Evolutionary conservation across 352 stramenopile species (phyloP), one percentile per base, ranked within the genome.

Genomic region (Plasmopara viticola): DNA sequence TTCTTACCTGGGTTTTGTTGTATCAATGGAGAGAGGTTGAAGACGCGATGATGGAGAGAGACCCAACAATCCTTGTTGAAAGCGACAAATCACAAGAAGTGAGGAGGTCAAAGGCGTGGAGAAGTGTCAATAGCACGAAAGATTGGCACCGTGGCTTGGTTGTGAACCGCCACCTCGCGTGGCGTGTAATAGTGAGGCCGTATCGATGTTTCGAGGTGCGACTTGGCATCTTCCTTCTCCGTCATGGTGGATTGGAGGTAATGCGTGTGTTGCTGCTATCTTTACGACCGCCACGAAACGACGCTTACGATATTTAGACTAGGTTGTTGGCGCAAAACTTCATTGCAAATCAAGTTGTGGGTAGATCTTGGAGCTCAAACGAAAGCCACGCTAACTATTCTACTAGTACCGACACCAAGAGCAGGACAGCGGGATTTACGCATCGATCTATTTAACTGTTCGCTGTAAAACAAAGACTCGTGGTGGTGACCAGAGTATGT

Each of bases 21-120:
- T 20, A 97, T 74, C 12, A 97, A 56, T 10, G 70, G 48, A 2
- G 85, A 84, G n/a, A 97, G 35, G 49, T 97, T 79, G 2, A 95
- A 53, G 3, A 97, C 88, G 40, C 75, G 75, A 42, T 85, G 39
- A 62, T 81, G 81, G 37, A 92, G 62, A 3, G 78, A 73, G 10
- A 90, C 74, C 79, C 79, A 92, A 55, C 79, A 92, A 51, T 90
- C 75, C 78, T 92, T 50, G 15, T 41, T 41, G n/a, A 9, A 14
- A 41, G 10, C 6, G 37, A 41, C n/a, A 41, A 41, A 8, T 9
- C 6, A 41, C 13, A 15, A 33, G 17, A 34, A 20, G 9, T 33
- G 6, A 13, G 3, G 17, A 43, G 17, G 9, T n/a, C 37, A 35
- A 35, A 25, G 2, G 31, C 31, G 10, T 35, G 0, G 6, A 35